Conservation (phyloP, 495 filamentous ascomycete species). For the Aspergillus indologenus region DNA sequence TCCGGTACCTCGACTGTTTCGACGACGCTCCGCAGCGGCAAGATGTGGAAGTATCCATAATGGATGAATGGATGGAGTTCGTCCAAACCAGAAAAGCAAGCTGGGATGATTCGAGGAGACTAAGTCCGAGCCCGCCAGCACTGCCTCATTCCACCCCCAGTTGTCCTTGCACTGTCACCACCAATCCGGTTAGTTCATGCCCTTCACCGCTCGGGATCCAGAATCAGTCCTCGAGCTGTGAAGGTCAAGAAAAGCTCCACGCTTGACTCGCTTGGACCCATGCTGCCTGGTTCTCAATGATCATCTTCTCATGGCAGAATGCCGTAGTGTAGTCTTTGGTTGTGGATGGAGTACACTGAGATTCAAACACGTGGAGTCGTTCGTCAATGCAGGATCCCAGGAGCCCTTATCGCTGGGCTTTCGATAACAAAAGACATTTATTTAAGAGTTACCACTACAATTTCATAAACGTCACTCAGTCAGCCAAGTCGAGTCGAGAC, state of each 20-base stretch:
- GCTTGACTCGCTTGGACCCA: neutral
- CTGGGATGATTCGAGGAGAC: constrained; percentile 8
- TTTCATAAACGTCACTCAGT: too few relatives aligned
- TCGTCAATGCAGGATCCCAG: neutral
- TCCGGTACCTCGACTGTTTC: neutral
- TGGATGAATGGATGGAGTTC: too few relatives aligned
- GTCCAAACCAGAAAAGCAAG: neutral
- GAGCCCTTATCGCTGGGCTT: neutral
- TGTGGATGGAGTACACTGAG: neutral
- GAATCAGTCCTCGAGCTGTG: constrained; percentile 2
- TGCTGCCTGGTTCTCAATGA: neutral
- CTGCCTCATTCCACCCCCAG: constrained; percentile 26
- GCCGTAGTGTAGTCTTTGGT: too few relatives aligned
- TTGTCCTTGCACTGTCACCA: constrained; percentile 13
- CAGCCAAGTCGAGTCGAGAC: too few relatives aligned
- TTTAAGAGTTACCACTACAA: too few relatives aligned
- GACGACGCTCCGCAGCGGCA: too few relatives aligned
- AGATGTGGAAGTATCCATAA: too few relatives aligned
- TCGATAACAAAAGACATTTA: neutral
- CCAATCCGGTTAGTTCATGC: constrained; percentile 16
- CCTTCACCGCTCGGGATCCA: constrained; percentile 22
- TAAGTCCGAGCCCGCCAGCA: constrained; percentile 18
- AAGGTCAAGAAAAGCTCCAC: constrained; percentile 3
- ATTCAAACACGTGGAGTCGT: constrained; percentile 4
- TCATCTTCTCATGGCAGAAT: neutral